Evolutionary conservation across 768 basidiomycete genomes (phyloP).

Genomic region (Tremella yokohamensis): DNA sequence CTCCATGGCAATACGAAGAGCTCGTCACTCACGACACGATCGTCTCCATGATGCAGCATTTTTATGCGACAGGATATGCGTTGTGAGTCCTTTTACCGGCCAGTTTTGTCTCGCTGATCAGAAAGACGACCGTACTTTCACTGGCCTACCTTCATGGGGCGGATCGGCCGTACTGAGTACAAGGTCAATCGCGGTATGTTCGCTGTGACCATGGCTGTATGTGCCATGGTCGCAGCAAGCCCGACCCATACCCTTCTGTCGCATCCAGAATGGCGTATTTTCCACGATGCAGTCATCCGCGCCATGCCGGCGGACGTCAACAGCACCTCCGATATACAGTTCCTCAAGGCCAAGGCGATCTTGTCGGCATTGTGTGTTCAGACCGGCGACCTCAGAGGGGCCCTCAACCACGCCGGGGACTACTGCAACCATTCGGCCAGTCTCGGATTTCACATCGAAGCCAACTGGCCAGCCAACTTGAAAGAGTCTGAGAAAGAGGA

Average conservation of each 20-base stretch:
- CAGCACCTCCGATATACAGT: slow-evolving; percentile 20
- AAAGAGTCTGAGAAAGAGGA: slow-evolving; percentile 29
- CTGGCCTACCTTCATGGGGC: slow-evolving; percentile 21
- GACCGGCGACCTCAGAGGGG: slow-evolving; percentile 18
- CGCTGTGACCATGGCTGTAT: slow-evolving; percentile 20
- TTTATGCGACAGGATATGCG: slow-evolving; percentile 23
- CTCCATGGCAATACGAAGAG: slow-evolving; percentile 11
- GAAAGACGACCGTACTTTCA: slow-evolving; percentile 17
- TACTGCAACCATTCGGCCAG: slow-evolving; percentile 19
- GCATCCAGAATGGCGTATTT: slow-evolving; percentile 9
- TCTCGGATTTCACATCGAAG: slow-evolving; percentile 29
- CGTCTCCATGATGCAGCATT: slow-evolving; percentile 18
- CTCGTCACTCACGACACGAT: slow-evolving; percentile 16
- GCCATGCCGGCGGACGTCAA: slow-evolving; percentile 19
- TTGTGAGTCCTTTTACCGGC: slow-evolving; percentile 16
- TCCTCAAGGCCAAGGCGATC: slow-evolving; percentile 26
- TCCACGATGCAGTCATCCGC: slow-evolving; percentile 11
- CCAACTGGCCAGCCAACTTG: slow-evolving; percentile 26
- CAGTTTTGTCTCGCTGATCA: not conserved
- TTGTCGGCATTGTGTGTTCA: slow-evolving; percentile 27
- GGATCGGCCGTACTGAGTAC: slow-evolving; percentile 11
- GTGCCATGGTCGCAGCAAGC: slow-evolving; percentile 26
- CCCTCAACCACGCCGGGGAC: slow-evolving; percentile 23
- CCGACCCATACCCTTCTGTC: slow-evolving; percentile 15
- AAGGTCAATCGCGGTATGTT: slow-evolving; percentile 15